Evolutionary conservation across 2,329 filamentous ascomycete species (phyloP).

Genomic region (Aspergillus sp.): DNA sequence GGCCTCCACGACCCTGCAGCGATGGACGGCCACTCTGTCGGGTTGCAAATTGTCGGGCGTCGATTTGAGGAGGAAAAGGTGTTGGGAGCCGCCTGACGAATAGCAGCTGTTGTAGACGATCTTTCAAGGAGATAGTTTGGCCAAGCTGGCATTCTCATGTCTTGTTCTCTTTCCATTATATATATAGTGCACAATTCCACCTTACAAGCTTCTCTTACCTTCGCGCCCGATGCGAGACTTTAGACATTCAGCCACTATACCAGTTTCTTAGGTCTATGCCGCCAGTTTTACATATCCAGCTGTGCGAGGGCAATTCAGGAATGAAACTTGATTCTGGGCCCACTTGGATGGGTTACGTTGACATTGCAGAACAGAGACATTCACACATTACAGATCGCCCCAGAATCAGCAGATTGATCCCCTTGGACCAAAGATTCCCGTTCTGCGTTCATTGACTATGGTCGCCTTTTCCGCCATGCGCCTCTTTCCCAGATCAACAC

Average conservation of each 20-base stretch:
- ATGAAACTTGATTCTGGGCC: background rate
- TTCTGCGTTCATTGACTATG: background rate
- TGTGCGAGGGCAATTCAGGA: background rate
- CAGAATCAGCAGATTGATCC: background rate
- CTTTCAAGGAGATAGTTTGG: background rate
- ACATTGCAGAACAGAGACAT: background rate
- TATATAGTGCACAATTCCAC: background rate
- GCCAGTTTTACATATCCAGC: background rate
- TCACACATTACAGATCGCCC: background rate
- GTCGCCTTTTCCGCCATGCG: background rate
- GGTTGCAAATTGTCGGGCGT: conserved; percentile 2
- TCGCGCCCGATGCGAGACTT: background rate
- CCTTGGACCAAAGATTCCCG: background rate
- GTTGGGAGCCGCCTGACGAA: background rate
- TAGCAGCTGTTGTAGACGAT: background rate
- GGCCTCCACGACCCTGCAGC: background rate
- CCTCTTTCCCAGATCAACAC: background rate
- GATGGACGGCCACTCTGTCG: conserved; percentile 1
- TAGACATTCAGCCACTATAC: background rate
- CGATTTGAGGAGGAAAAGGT: conserved; percentile 4
- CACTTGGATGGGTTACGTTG: background rate
- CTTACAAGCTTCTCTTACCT: background rate
- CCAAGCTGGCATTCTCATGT: background rate
- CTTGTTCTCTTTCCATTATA: background rate
- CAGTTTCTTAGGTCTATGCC: background rate